These are phyloP conservation scores for Entrophospora sp. DNA, from an alignment of 192 early-diverging fungal genomes.

Conservation along the genomic window DNA sequence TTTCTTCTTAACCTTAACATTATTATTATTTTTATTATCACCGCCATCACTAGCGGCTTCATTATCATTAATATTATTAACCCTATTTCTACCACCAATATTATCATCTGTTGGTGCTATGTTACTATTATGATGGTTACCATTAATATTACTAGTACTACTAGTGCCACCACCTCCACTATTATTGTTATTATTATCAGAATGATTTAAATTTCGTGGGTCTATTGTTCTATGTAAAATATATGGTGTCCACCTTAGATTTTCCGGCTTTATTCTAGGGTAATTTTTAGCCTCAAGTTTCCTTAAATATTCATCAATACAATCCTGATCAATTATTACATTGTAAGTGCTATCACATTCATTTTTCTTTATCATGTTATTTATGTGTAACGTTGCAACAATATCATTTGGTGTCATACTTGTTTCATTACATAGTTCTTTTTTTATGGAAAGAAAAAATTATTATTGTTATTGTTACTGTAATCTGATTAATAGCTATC, in stretches of 20 bases:
- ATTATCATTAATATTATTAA: too few species aligned
- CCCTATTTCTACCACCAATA: too few species aligned
- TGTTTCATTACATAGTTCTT: slow-evolving; percentile 57
- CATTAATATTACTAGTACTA: too few species aligned
- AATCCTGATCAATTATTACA: slow-evolving; percentile 39
- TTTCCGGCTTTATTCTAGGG: slow-evolving; percentile 43
- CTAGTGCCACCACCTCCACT: too few species aligned
- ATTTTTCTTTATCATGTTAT: slow-evolving; percentile 36
- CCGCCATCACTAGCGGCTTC: too few species aligned
- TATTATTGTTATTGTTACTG: neutral
- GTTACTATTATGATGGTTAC: too few species aligned
- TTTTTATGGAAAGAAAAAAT: too few species aligned
- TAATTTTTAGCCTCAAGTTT: slow-evolving; percentile 41
- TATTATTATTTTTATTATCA: too few species aligned
- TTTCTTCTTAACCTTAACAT: too few species aligned
- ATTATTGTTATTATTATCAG: too few species aligned
- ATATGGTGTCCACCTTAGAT: slow-evolving; percentile 65
- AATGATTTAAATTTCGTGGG: too few species aligned
- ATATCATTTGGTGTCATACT: slow-evolving; percentile 77
- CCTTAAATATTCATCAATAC: slow-evolving; percentile 33
- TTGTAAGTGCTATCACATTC: slow-evolving; percentile 20
- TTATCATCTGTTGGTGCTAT: too few species aligned
- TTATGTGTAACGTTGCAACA: slow-evolving; percentile 58
- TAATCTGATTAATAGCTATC: neutral
- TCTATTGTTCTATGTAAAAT: slow-evolving; percentile 42